phyloP scores from a whole-genome alignment of 768 basidiomycete genomes.

The Trametes meyenii region DNA sequence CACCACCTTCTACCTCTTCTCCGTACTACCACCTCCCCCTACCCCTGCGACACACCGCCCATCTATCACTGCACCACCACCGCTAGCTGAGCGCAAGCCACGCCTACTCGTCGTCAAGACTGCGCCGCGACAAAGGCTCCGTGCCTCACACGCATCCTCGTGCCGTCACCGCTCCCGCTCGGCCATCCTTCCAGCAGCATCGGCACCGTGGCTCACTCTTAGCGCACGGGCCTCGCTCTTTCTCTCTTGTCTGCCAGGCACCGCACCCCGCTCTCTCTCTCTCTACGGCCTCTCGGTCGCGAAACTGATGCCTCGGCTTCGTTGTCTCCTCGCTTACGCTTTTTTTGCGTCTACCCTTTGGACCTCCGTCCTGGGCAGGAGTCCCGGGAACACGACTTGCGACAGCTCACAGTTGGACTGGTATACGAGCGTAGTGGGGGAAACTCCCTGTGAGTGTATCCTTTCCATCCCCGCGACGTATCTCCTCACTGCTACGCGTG shows the following conservation, averaged over 20 bases:
- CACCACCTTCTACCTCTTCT: no score
- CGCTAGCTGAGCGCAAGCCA: no score
- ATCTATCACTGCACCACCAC: no score
- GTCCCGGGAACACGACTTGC: conserved; percentile 23
- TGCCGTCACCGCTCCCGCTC: background rate
- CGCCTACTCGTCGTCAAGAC: no score
- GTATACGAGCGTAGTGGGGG: conserved; percentile 25
- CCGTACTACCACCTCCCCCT: no score
- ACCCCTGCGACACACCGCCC: no score
- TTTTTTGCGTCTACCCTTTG: background rate
- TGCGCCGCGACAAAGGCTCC: no score
- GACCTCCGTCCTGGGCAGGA: background rate
- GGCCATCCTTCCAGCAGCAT: no score
- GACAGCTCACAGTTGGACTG: conserved; percentile 21
- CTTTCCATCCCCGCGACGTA: background rate
- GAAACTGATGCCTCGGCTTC: background rate
- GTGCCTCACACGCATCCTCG: no score
- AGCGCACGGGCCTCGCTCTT: background rate
- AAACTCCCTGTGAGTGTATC: conserved; percentile 21
- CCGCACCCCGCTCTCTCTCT: background rate
- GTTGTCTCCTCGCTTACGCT: background rate
- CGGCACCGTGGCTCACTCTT: background rate
- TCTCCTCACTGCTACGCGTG: background rate
- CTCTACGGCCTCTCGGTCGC: background rate
- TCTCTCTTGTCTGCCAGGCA: background rate